A percentile compares a stretch with the other conserved stretches of the same genome.
phyloP scores from a whole-genome alignment of 495 filamentous ascomycete genomes.

The Penicillium coffeae region DNA sequence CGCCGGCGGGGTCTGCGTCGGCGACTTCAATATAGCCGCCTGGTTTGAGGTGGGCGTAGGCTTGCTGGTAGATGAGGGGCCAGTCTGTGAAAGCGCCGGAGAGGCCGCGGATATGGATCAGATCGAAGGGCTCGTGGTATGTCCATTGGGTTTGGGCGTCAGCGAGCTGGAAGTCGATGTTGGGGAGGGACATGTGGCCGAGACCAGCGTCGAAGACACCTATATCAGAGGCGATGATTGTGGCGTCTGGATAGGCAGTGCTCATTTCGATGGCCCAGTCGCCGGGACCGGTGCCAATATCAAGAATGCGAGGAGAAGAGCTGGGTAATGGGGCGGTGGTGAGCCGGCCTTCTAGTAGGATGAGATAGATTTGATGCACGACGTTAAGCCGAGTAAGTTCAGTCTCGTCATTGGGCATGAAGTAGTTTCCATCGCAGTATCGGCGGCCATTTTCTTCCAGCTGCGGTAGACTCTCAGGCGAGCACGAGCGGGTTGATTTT shows the following conservation, averaged over 20 bases:
- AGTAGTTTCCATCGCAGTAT: slow-evolving; percentile 65
- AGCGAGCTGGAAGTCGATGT: slow-evolving; percentile 68
- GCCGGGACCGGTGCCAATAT: slow-evolving; percentile 65
- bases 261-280: slow-evolving; percentile 76
- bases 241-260: slow-evolving; percentile 56
- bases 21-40: slow-evolving; percentile 63
- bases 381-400: slow-evolving; percentile 71
- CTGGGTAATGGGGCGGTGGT: slow-evolving; percentile 55
- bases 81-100: slow-evolving; percentile 62
- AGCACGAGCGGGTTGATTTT: slow-evolving; percentile 57
- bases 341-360: slow-evolving; percentile 55
- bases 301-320: slow-evolving; percentile 55
- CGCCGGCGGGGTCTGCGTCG: slow-evolving; percentile 34
- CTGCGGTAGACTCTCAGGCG: slow-evolving; percentile 52
- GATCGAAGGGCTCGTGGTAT: slow-evolving; percentile 56
- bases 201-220: slow-evolving; percentile 42
- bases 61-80: slow-evolving; percentile 56
- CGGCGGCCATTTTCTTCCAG: slow-evolving; percentile 60
- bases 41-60: slow-evolving; percentile 54
- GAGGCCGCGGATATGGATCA: slow-evolving; percentile 63
- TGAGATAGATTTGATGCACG: slow-evolving; percentile 61
- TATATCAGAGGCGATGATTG: slow-evolving; percentile 68
- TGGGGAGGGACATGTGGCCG: slow-evolving; percentile 53
- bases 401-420: slow-evolving; percentile 71
- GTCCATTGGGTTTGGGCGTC: slow-evolving; percentile 58